Evolutionary conservation across 2,329 filamentous ascomycete species (phyloP), one percentile per base, ranked within the genome.

Genomic region (Penicillium hesseltinei): DNA sequence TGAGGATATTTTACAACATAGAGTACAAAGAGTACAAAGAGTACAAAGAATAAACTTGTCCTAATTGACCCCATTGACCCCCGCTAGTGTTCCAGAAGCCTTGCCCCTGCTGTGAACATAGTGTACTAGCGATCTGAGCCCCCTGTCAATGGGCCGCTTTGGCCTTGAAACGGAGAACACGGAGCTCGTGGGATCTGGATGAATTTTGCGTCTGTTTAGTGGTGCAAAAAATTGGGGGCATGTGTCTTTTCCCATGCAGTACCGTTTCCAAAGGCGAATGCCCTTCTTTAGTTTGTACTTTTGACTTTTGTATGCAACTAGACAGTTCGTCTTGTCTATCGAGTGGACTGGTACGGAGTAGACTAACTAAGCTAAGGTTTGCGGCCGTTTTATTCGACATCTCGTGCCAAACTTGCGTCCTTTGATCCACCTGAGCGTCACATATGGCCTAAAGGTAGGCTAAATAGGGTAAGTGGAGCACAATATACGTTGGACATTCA

Each of bases 31-130:
- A 48, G 21, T 40, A 13, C 38, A 5, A 25, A 27, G 11, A 33
- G 13, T 33, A 15, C 13, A 33, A 33, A 33, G 5, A 23, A 29
- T 11, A 44, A 29, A 15, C 21, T 36, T 19, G 38, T 15, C 19
- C 21, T 10, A n/a, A 31, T 29, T 17, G 8, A 11, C 8, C 9
- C 15, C 27, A 31, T 23, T 17, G 8, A 11, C 8, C 9, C 19
- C 27, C 36, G 15, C 48, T 53, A 56, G 42, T 46, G 42, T 36
- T 53, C 49, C 54, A 56, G 35, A 56, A 56, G 42, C 49, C 39
- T 47, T 35, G 39, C 49, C 49, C 54, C 49, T 53, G 49, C 36
- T 47, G 48, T 17, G 10, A 33, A 45, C 19, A n/a, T 21, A 23
- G 11, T 8, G 39, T 31, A 21, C 25, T 38, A 40, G 42, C 21